Evolutionary conservation across 2,329 filamentous ascomycete species (phyloP).

Genomic region (Beauveria pseudobassiana): DNA sequence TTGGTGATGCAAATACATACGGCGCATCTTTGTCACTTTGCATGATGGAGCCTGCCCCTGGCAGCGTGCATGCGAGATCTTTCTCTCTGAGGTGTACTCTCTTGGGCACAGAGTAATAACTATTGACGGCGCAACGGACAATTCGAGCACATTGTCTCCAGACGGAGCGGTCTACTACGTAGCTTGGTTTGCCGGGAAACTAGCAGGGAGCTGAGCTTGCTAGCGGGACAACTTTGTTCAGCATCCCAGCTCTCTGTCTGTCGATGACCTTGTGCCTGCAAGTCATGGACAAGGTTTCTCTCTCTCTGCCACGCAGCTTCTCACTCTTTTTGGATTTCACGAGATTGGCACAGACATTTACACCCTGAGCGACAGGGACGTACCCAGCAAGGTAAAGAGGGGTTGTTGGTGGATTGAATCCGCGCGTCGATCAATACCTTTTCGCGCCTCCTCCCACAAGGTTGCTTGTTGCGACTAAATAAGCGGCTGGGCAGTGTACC

Average conservation of each 20-base stretch:
- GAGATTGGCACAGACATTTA: no score
- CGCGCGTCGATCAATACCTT: not conserved
- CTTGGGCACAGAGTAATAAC: not conserved
- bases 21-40: not conserved
- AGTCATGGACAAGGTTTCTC: not conserved
- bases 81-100: not conserved
- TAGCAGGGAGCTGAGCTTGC: not conserved
- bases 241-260: not conserved
- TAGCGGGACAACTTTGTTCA: not conserved
- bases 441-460: not conserved
- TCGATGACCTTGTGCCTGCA: no score
- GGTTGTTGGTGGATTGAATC: no score
- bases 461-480: not conserved
- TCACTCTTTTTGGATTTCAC: not conserved
- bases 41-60: not conserved
- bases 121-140: not conserved
- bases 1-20: not conserved
- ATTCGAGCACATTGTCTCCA: conserved; percentile 1
- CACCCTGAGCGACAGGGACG: no score
- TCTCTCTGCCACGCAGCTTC: not conserved
- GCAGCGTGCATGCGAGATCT: not conserved
- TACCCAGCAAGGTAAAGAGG: no score
- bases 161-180: not conserved
- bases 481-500: not conserved
- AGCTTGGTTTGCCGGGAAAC: not conserved